Evolutionary conservation across 2,329 filamentous ascomycete genomes (phyloP), one percentile per base, ranked within the genome.

Genomic region (Curvularia sp.): DNA sequence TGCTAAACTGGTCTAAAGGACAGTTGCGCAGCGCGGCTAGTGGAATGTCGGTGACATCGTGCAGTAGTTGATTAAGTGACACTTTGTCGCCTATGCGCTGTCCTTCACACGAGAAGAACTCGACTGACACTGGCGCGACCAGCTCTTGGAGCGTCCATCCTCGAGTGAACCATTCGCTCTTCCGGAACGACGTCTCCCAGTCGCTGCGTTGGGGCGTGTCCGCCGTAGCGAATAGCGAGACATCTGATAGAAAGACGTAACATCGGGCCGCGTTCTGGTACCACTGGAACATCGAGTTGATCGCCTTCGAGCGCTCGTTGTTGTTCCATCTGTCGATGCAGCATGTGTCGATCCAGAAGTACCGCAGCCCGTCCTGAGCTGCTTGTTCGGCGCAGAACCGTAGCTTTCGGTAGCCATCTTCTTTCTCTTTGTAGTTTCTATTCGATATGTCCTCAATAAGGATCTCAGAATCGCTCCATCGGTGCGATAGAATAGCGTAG

Each of bases 401-500:
- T 42, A 42, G 39, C 39, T 42, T 42, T 2, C 2, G 39, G 9
- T 42, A 42, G 39, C 39, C 20, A 10, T 42, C 39, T 6, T 42
- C 39, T 42, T 42, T 42, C 39, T 42, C 4, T 42, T 42, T 42
- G 10, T 42, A 42, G 39, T 22, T 42, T 42, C 39, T 3, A 42
- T 42, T 22, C 1, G 12, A 24, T 38, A 70, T 31, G 49, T 73
- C 67, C 57, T 67, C 51, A 53, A 70, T 67, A 49, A 58, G 68
- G 35, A 74, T 55, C 60, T 76, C 70, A 20, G 69, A 66, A 35
- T 62, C 57, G 15, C 58, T 44, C 72, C 70, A 75, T 38, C 63
- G 69, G 58, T 76, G 73, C 8, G 71, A 76, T 24, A 76, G 71
- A 49, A 75, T 75, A 12, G 69, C 73, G 55, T 75, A 75, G 39